Base-by-base conservation (phyloP, 2,329 filamentous ascomycete species). In the Teratosphaeriaceae sp. region DNA sequence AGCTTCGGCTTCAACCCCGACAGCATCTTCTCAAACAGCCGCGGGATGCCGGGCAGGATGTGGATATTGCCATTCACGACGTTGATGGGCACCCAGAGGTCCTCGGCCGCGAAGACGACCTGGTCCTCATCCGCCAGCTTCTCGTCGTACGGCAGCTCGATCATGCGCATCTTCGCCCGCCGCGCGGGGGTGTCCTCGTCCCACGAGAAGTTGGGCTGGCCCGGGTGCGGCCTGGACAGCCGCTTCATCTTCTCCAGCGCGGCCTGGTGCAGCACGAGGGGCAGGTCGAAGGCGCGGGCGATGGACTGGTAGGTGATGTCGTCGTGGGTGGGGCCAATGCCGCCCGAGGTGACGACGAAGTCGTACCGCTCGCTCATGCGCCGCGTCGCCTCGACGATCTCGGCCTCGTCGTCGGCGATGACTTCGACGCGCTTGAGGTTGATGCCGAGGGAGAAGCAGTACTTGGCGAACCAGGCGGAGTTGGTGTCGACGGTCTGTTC, bases 261-360 rank as follows among this genome's bases (percentile, higher is more conserved):
- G 45, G 79, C 78, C 33, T 86, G 69, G 70, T 97, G 87, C 21
- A 94, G 75, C 53, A 82, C 76, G 15, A 97, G 71, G 12, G 82
- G 78, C 6, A 96, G 73, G 33, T 72, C 69, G 63, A 96, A 97
- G 6, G 89, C 92, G 62, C 88, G 88, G 51, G 87, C 89, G 62
- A 98, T 94, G 29, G 88, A 90, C 60, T 85, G 75, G 69, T 98
- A 98, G 20, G 92, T 97, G 55, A 97, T 97, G 62, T 98, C 92
- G 65, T 98, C 92, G 71, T 97, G 90, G 43, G 90, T 97, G 52
- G 92, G 92, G 9, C 90, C 90, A 59, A 98, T 97, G 22, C 92
- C 90, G 53, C 92, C 90, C 56, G 85, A 92, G 5, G 92, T 97
- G 4, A 97, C 87, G 35, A 98, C 86, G 62, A 97, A 87, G 66